phyloP scores from a whole-genome alignment of 768 basidiomycete species.

The Clitopilus hobsonii region DNA sequence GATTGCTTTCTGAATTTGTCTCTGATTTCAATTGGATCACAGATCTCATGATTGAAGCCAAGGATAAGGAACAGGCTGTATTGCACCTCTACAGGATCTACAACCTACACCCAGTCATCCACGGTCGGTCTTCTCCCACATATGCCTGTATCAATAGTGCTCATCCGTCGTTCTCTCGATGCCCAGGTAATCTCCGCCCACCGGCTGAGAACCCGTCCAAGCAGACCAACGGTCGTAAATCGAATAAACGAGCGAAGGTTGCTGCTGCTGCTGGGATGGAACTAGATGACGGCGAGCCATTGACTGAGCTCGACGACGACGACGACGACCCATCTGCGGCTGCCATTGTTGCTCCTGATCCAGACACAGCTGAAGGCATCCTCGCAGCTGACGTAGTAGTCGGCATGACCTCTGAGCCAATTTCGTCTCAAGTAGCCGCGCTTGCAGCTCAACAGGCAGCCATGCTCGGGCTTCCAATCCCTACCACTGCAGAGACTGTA shows the following conservation, averaged over 20 bases:
- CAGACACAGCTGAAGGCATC: background rate
- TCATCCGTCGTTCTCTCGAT: no score
- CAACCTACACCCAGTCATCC: slow-evolving; percentile 55
- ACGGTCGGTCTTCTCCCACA: slow-evolving; percentile 33
- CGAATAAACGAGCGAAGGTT: slow-evolving; percentile 26
- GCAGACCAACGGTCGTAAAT: slow-evolving; percentile 41
- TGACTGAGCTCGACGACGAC: background rate
- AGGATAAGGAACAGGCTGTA: slow-evolving; percentile 93
- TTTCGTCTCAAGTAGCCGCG: background rate
- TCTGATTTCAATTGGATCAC: slow-evolving; percentile 8
- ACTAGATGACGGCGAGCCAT: background rate
- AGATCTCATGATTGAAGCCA: slow-evolving; percentile 93
- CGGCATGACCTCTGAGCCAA: background rate
- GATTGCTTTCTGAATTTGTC: slow-evolving; percentile 7
- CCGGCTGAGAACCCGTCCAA: slow-evolving; percentile 35
- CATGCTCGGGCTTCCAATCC: background rate
- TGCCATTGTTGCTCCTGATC: background rate
- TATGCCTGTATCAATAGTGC: background rate
- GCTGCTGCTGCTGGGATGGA: slow-evolving; percentile 4
- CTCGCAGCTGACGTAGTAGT: background rate
- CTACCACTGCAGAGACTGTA: background rate
- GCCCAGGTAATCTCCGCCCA: slow-evolving; percentile 40
- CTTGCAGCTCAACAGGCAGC: background rate
- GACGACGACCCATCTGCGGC: background rate
- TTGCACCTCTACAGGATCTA: slow-evolving; percentile 82